A percentile compares a stretch with the other conserved stretches of the same genome.
Evolutionary conservation across 805 yeast genomes (phyloP).

Genomic region (Yarrowia keelungensis): DNA sequence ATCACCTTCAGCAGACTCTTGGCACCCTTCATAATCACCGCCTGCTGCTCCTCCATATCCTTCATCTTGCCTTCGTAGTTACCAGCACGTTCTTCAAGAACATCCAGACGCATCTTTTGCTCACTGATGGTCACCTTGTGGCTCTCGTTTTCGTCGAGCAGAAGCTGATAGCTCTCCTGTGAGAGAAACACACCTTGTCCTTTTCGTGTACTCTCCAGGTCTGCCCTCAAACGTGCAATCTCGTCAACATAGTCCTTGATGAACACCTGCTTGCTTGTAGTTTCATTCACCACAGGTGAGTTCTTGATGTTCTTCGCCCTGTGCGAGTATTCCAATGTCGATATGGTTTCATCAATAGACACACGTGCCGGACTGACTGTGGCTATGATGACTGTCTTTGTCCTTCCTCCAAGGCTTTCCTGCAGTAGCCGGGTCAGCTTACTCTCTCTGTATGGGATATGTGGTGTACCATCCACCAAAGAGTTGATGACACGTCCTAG

Average conservation of each 20-base stretch:
- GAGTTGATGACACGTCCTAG: conserved; percentile 86
- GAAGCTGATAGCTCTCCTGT: conserved; percentile 55
- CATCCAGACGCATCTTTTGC: conserved; percentile 56
- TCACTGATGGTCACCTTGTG: conserved; percentile 58
- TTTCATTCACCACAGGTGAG: conserved; percentile 68
- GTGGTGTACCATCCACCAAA: conserved; percentile 64
- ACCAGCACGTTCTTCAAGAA: conserved; percentile 54
- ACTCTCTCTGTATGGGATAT: conserved; percentile 85
- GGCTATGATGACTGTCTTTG: conserved; percentile 84
- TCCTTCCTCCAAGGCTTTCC: conserved; percentile 84
- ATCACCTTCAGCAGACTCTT: not conserved
- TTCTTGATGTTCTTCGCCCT: conserved; percentile 81
- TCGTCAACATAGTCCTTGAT: conserved; percentile 62
- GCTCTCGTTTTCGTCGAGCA: conserved; percentile 57
- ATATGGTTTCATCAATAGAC: conserved; percentile 80
- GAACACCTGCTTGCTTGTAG: conserved; percentile 64
- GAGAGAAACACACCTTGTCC: conserved; percentile 73
- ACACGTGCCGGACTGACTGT: conserved; percentile 82
- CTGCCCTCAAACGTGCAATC: conserved; percentile 62
- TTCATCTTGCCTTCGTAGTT: conserved; percentile 22
- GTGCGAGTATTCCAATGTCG: conserved; percentile 84
- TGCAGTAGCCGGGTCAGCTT: conserved; percentile 77
- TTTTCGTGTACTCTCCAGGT: conserved; percentile 66
- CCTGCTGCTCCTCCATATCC: conserved; percentile 29
- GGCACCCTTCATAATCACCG: conserved; percentile 4